Percentiles rank a stretch among this genome's conserved stretches.
Evolutionary conservation across 2,329 filamentous ascomycete genomes (phyloP).

Genomic region (Basipetospora chlamydospora): DNA sequence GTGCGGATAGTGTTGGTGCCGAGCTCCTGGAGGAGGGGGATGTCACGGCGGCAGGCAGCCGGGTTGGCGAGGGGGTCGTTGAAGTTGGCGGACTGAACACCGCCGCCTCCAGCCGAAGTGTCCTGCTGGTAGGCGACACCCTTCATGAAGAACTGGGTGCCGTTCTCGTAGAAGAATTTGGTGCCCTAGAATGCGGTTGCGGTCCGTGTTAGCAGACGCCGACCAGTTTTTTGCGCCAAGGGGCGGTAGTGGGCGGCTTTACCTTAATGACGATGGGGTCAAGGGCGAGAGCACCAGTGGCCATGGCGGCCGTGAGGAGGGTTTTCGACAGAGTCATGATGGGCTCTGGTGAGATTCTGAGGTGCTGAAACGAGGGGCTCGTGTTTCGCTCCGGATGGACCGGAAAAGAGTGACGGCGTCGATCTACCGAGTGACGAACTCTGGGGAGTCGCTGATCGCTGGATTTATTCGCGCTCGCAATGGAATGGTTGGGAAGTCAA

Average conservation of each 20-base stretch:
- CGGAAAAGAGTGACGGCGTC: too few species aligned
- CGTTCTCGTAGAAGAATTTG: constrained; percentile 81
- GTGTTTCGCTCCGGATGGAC: background rate
- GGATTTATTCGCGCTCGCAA: too few species aligned
- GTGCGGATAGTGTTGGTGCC: constrained; percentile 89
- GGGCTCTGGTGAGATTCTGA: constrained; percentile 8
- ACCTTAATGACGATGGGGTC: constrained; percentile 59
- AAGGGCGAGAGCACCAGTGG: constrained; percentile 27
- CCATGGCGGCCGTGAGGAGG: constrained; percentile 23
- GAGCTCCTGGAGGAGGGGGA: constrained; percentile 65
- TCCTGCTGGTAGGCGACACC: constrained; percentile 94
- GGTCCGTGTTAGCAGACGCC: background rate
- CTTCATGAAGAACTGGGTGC: constrained; percentile 60
- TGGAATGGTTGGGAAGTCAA: too few species aligned
- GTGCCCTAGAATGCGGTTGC: constrained; percentile 36
- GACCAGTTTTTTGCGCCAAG: background rate
- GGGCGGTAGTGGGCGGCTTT: constrained; percentile 6
- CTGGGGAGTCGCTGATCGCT: too few species aligned
- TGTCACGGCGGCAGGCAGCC: constrained; percentile 63
- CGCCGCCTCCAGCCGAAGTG: constrained; percentile 37
- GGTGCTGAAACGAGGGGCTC: too few species aligned
- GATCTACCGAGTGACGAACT: too few species aligned
- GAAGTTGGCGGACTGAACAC: constrained; percentile 39
- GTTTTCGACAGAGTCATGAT: constrained; percentile 20
- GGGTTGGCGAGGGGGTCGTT: constrained; percentile 69